Evolutionary conservation across 2,329 filamentous ascomycete species (phyloP), one percentile per base, ranked within the genome.

Genomic region (Trichophyton mentagrophytes): DNA sequence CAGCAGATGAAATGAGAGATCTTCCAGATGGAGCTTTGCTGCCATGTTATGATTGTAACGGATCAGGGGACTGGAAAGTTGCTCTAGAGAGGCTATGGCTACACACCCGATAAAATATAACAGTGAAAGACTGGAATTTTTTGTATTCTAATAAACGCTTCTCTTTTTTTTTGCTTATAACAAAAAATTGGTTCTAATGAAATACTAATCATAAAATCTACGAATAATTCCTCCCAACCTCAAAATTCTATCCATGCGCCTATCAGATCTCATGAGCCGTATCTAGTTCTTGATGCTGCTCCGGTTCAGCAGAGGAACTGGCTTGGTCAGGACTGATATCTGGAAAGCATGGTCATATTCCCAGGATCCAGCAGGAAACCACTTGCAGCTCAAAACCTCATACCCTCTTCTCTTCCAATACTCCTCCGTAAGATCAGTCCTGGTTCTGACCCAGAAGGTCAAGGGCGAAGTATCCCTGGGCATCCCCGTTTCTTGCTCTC

Each of bases 351-450:
- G 40, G n/a, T 22, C 33, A 36, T 38, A 58, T 13, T 49, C 44
- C 62, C 62, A 64, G 13, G 40, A 30, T 1, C 58, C 60, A 33
- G 56, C 56, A 4, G 60, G 40, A 53, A 60, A 64, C 42, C 56
- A 33, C 27, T 60, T 61, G 17, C 47, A 47, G 22, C 60, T 33
- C 13, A 64, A 42, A 20, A 27, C 7, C 27, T 57, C 20, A 47
- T 61, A 64, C 6, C 60, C 62, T 58, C 62, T 60, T 46, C 62
- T 60, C 42, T 62, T 47, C 62, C 62, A 64, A 47, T 64, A 64
- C n/a, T 20, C 57, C 36, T 27, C 60, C 15, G n/a, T 30, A 1
- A 33, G 15, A 30, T 62, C 58, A n/a, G 53, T 44, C 27, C 38
- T 64, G 7, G 60, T 44, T 44, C 60, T 33, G 13, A 64, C 60